Conservation (phyloP, 2,329 filamentous ascomycete genomes). For the Pseudogymnoascus sp. region DNA sequence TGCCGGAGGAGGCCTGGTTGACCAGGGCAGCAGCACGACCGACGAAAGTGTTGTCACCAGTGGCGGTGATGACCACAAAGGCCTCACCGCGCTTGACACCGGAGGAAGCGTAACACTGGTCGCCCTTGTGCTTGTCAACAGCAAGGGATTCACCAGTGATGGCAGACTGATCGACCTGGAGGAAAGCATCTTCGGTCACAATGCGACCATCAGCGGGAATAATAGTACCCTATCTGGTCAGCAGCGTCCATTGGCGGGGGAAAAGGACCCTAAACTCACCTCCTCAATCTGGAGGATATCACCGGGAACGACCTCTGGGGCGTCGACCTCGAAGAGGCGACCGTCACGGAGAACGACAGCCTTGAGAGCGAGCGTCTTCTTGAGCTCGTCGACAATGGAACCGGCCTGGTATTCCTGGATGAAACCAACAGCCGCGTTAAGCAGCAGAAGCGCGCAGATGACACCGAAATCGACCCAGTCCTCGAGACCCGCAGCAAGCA, state of each 20-base stretch:
- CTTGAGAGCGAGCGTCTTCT: slow-evolving; percentile 83
- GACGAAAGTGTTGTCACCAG: slow-evolving; percentile 84
- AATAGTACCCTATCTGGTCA: slow-evolving; percentile 58
- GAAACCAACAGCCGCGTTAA: slow-evolving; percentile 82
- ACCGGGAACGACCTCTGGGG: slow-evolving; percentile 76
- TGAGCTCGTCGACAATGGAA: slow-evolving; percentile 82
- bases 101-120: slow-evolving; percentile 77
- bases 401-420: slow-evolving; percentile 84
- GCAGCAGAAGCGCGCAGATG: slow-evolving; percentile 72
- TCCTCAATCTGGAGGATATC: slow-evolving; percentile 87
- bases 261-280: slow-evolving; percentile 27
- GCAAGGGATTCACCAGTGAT: slow-evolving; percentile 89
- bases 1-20: slow-evolving; percentile 62
- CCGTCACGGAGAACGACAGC: slow-evolving; percentile 80
- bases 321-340: slow-evolving; percentile 68
- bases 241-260: background rate
- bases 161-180: slow-evolving; percentile 86
- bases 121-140: slow-evolving; percentile 77
- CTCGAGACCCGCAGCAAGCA: slow-evolving; percentile 73
- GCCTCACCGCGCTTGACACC: slow-evolving; percentile 86
- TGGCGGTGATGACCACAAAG: slow-evolving; percentile 72
- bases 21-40: slow-evolving; percentile 82
- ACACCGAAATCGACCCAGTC: slow-evolving; percentile 94
- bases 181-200: slow-evolving; percentile 72
- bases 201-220: slow-evolving; percentile 83